Evolutionary conservation across 352 stramenopile genomes (phyloP).

Genomic region (Pythium periplocum): DNA sequence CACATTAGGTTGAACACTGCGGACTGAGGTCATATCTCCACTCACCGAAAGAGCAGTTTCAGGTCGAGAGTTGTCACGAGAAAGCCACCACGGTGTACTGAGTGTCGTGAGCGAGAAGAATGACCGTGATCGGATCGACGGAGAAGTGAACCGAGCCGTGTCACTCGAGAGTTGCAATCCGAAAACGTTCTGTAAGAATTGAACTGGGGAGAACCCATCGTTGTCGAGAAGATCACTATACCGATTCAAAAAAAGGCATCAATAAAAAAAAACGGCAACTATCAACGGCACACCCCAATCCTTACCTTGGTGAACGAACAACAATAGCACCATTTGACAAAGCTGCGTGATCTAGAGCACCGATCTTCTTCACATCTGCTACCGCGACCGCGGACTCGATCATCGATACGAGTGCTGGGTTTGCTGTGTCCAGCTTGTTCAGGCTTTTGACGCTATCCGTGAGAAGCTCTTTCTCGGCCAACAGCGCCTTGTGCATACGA

Average conservation of each 20-base stretch:
- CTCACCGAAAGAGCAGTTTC: constrained; percentile 77
- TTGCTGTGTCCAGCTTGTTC: constrained; percentile 39
- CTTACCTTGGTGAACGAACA: constrained; percentile 51
- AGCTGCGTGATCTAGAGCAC: constrained; percentile 56
- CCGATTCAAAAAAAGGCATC: neutral
- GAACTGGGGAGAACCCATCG: constrained; percentile 24
- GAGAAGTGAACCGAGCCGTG: constrained; percentile 51
- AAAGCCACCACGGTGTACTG: constrained; percentile 73
- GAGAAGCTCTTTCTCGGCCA: constrained; percentile 52
- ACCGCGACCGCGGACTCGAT: constrained; percentile 33
- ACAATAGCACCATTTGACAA: constrained; percentile 62
- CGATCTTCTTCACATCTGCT: constrained; percentile 40
- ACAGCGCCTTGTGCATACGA: constrained; percentile 49
- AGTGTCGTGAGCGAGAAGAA: constrained; percentile 30
- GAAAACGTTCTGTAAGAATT: constrained; percentile 26
- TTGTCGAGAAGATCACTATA: constrained; percentile 51
- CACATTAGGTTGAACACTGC: no score
- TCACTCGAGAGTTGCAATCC: constrained; percentile 14
- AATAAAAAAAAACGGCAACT: constrained; percentile 5
- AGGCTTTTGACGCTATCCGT: constrained; percentile 47
- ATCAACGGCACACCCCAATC: no score
- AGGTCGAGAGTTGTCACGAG: constrained; percentile 60
- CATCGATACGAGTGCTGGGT: constrained; percentile 53
- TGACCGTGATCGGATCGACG: constrained; percentile 28
- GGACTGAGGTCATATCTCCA: neutral